Base-by-base conservation (phyloP, 1,139 yeast genomes). In the Geotrichum histeridarum region DNA sequence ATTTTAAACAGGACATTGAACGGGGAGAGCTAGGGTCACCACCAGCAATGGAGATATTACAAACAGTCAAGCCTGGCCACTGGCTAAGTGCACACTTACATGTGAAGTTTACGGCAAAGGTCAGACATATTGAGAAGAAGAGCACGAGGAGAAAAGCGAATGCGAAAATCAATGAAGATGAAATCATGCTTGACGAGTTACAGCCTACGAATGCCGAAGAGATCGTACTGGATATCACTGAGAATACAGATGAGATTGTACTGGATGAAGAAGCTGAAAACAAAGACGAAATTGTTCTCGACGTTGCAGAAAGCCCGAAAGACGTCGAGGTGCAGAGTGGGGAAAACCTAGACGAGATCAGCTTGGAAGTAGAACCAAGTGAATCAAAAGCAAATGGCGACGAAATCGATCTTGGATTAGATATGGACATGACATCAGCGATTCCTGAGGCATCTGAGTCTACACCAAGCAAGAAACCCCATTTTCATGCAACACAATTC, bases 1-100 rank as follows among this genome's bases (percentile, higher is more conserved):
- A 77, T 64, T 87, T 93, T 66, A 74, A 72, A 58, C 64, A 65
- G 0, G 98, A 93, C 67, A 77, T 90, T 1, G 70, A 74, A 1
- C 72, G 70, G 1, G 82, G 83, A 0, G 71, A 72, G 30, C 71
- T 93, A 52, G 99, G 99, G 0, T 86, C 86, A 33, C 90, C 94
- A 0, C 75, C 86, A n/a, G 81, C 82, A 45, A 75, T 78, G 73
- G 70, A 73, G 22, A 67, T 91, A 35, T 67, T 93, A 57, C 65
- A 74, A 42, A 63, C 67, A 12, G 62, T 90, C 56, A 74, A 72
- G 63, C 98, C 99, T 0, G 61, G 69, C 22, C 76, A 79, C 67
- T 93, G 98, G 99, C 80, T 87, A 59, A 81, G 95, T 60, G 95
- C 95, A 2, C 99, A 93, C 73, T 70, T 93, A 57, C 99, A 93